Conservation (phyloP, 208 protist species). For the Trypanosoma melophagium region DNA sequence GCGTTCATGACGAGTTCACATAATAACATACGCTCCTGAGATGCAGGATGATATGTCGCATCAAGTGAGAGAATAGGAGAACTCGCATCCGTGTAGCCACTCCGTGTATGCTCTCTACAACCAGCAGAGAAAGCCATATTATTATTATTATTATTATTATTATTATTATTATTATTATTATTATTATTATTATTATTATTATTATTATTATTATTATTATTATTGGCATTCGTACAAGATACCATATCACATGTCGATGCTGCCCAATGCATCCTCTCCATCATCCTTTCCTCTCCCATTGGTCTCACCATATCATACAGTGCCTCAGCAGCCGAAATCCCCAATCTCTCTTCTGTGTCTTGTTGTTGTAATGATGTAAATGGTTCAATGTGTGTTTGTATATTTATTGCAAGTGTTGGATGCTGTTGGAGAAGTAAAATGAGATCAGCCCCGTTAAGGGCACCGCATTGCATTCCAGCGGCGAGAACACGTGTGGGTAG, state of each 20-base stretch:
- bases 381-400: no score
- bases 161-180: neutral
- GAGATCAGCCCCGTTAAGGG: neutral
- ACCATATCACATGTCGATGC: no score
- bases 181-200: neutral
- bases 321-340: no score
- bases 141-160: neutral
- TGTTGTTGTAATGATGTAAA: no score
- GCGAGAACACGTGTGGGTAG: conserved; percentile 2
- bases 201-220: neutral
- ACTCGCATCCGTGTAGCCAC: conserved; percentile 2
- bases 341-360: no score
- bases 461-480: neutral
- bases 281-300: conserved; percentile 3
- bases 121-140: neutral
- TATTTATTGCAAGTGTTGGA: neutral
- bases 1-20: conserved; percentile 12
- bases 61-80: conserved; percentile 14
- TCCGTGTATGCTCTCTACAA: neutral
- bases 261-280: neutral
- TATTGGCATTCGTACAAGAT: neutral
- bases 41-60: neutral
- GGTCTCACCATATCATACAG: conserved; percentile 4
- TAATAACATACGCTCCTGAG: conserved; percentile 8
- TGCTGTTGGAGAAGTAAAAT: neutral